Conservation (phyloP, 2,329 filamentous ascomycete genomes). For the Teratosphaeria gauchensis region DNA sequence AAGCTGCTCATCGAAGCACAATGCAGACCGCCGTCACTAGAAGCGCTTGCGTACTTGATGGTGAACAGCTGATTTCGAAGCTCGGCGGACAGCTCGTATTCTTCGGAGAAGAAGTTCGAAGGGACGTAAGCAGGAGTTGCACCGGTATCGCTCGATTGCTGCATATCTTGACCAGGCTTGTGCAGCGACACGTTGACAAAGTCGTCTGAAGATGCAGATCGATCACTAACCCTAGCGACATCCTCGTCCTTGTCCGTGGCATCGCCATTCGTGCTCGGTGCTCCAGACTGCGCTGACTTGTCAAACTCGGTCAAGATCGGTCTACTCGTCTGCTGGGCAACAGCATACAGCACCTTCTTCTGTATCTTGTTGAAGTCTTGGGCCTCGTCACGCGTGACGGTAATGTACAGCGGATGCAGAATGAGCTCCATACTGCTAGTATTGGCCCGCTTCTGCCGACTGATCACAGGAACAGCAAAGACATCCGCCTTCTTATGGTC, state of each 20-base stretch:
- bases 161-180: slow-evolving; percentile 31
- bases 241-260: slow-evolving; percentile 31
- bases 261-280: slow-evolving; percentile 1
- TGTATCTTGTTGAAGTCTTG: slow-evolving; percentile 60
- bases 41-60: slow-evolving; percentile 53
- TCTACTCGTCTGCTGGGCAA: slow-evolving; percentile 67
- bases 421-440: slow-evolving; percentile 14
- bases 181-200: slow-evolving; percentile 86
- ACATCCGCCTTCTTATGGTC: slow-evolving; percentile 54
- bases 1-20: slow-evolving; percentile 42
- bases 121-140: slow-evolving; percentile 13
- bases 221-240: slow-evolving; percentile 56
- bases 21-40: slow-evolving; percentile 44
- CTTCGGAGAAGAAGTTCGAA: slow-evolving; percentile 17
- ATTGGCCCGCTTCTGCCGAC: slow-evolving; percentile 41
- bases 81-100: slow-evolving; percentile 44
- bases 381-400: slow-evolving; percentile 65
- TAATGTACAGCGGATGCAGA: slow-evolving; percentile 51
- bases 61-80: slow-evolving; percentile 64
- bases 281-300: not conserved
- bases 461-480: slow-evolving; percentile 60
- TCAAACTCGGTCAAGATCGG: slow-evolving; percentile 47
- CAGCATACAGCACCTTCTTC: slow-evolving; percentile 67
- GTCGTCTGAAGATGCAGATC: slow-evolving; percentile 79
- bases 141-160: not conserved